Evolutionary conservation across 208 protist species (phyloP), one percentile per base, ranked within the genome.

Genomic region (Crithidia thermophila): DNA sequence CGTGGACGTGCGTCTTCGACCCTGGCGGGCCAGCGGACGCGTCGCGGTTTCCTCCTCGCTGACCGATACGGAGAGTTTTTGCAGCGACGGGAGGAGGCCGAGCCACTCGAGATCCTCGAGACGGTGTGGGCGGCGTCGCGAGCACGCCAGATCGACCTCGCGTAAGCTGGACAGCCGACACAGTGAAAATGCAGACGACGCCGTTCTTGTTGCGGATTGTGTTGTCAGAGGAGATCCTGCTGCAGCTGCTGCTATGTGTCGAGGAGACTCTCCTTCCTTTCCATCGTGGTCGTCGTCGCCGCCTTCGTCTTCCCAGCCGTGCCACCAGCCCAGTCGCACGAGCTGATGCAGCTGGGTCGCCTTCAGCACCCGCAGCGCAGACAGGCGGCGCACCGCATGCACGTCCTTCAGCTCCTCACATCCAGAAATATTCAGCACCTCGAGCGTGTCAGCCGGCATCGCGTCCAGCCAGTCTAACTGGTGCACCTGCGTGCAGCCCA

Each of bases 241-340:
- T 50, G 21, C 21, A 23, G 6, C 45, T 7, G 4, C 3, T 57
- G 23, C 23, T 33, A 3, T n/a, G n/a, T n/a, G n/a, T n/a, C n/a
- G n/a, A n/a, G n/a, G n/a, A n/a, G 27, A 53, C 49, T 23, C 49
- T 7, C 23, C 2, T 59, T 30, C 36, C 1, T 45, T 4, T 23
- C 9, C 23, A 4, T 28, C 20, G 8, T 59, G 14, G n/a, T n/a
- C n/a, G n/a, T n/a, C 28, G 49, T 4, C 40, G 11, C 30, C 45
- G 2, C 21, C 49, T 31, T 28, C 60, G 3, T 28, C 47, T 23
- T 66, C 60, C 36, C 25, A 55, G 13, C 46, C 42, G 36, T 47
- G 42, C 60, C 60, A 66, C 60, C 60, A 66, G 25, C 60, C 60
- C 0, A 66, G 47, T 5, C 36, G 45, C 60, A 57, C 47, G 27